Evolutionary conservation across 2,329 filamentous ascomycete species (phyloP), one percentile per base, ranked within the genome.

Genomic region (Harringtonia lauricola): DNA sequence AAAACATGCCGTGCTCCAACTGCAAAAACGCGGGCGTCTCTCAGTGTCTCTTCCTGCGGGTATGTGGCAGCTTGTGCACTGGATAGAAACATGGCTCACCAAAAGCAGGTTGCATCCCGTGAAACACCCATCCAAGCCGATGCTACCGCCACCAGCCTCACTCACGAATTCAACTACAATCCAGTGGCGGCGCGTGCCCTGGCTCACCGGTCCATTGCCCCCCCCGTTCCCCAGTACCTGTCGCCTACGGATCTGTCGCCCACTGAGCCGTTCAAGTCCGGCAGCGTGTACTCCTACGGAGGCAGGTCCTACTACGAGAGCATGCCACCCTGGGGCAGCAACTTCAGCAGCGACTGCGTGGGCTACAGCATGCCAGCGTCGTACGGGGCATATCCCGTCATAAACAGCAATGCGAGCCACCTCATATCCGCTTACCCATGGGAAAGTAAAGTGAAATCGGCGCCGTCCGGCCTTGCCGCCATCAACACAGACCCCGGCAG

Each of bases 41-140:
- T 19, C 67, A 72, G 7, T 95, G 90, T 59, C 76, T 81, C 45
- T 95, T 94, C 57, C 68, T 94, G 50, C 75, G 90, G 62, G 90
- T 94, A 70, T 17, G 39, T 35, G n/a, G n/a, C n/a, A n/a, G n/a
- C 21, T 12, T 14, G 3, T n/a, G 33, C n/a, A 9, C 17, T 6
- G 15, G 17, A 8, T 15, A 10, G 13, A 21, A 2, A 10, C n/a
- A 24, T 33, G 4, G 3, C 10, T n/a, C 7, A 21, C 5, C 19
- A 29, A 10, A n/a, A 19, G n/a, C 49, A 66, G 63, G 63, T 65
- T 5, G 57, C 58, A 15, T 65, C 64, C 1, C 57, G 56, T 39
- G 64, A 66, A 51, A 57, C 62, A 7, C 59, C 55, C 1, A 38
- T 65, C 3, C 56, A 57, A 29, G 55, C 56, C 41, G 58, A 63